phyloP scores from a whole-genome alignment of 768 basidiomycete genomes.

The Lentinula sp. region DNA sequence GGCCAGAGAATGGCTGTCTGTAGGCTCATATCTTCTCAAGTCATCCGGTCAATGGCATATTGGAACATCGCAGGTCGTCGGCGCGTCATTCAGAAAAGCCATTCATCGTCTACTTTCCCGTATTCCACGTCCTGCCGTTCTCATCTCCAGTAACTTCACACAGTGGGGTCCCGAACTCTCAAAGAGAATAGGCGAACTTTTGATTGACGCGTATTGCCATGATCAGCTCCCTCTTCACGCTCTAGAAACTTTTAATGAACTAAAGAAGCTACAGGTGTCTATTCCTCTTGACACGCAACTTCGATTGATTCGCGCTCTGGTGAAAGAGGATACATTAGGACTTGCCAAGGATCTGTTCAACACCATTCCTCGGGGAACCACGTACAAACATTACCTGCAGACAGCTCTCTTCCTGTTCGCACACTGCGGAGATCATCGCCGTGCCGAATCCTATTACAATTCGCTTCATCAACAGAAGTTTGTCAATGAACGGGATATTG shows the following conservation, averaged over 20 bases:
- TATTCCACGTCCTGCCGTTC: constrained; percentile 24
- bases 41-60: constrained; percentile 11
- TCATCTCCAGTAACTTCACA: constrained; percentile 15
- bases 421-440: constrained; percentile 41
- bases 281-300: constrained; percentile 23
- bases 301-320: constrained; percentile 36
- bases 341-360: constrained; percentile 40
- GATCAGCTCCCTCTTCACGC: constrained; percentile 28
- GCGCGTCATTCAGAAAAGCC: constrained; percentile 21
- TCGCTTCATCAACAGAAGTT: constrained; percentile 23
- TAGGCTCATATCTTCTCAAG: constrained; percentile 14
- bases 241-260: constrained; percentile 30
- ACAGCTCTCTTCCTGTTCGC: constrained; percentile 50
- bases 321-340: constrained; percentile 27
- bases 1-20: constrained; percentile 27
- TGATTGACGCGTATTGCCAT: constrained; percentile 34
- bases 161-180: constrained; percentile 21
- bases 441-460: constrained; percentile 38
- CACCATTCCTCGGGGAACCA: constrained; percentile 17
- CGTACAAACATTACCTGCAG: constrained; percentile 22
- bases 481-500: constrained; percentile 23
- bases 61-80: background rate
- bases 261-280: constrained; percentile 29
- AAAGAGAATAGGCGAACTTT: constrained; percentile 27
- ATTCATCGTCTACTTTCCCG: constrained; percentile 20